Base-by-base conservation (phyloP, 2,329 filamentous ascomycete genomes). In the Botrytis tulipae region DNA sequence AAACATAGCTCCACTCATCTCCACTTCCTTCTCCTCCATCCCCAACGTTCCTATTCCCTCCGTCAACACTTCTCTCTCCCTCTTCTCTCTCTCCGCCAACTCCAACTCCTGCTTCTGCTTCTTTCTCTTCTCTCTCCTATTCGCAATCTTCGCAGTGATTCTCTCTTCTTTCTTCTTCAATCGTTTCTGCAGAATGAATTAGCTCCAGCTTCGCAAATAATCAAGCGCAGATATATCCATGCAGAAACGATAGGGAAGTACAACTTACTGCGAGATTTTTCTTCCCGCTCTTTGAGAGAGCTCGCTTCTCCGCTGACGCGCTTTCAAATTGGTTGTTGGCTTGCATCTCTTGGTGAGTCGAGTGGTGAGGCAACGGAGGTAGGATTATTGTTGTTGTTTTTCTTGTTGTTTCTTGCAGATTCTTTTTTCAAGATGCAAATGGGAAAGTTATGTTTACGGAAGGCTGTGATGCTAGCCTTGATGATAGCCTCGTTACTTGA, bases 271-370 rank as follows among this genome's bases (percentile, higher is more conserved):
- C 57, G 0, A 59, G 29, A 5, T 35, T 59, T 12, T 5, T 35
- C 18, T 59, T 59, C 9, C 0, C 2, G 0, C 29, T 32, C 8
- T 59, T 32, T 12, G 57, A 10, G 1, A 59, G 16, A 1, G 29
- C 16, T 20, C 16, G 7, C 18, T 54, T 29, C 4, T 29, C 51
- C 14, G 4, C 8, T 5, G 57, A 12, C 10, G 8, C 0, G 29
- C 57, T 32, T 59, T 59, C 18, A 0, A 18, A 32, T 35, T 32
- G 29, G 18, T 3, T 35, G 54, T 2, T 59, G 7, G 57, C 16
- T 20, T 22, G 29, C 29, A 59, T 35, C 4, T 35, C 20, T 5
- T 35, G 22, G 18, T 1, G 57, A 35, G 5, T 59, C 18, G 18
- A 35, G 29, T 35, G 18, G 8, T 9, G 54, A 10, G 14, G 29